These are phyloP conservation scores for Raffaelea deltoideospora DNA, from an alignment of 2,329 filamentous ascomycete species.

Conservation along the genomic window DNA sequence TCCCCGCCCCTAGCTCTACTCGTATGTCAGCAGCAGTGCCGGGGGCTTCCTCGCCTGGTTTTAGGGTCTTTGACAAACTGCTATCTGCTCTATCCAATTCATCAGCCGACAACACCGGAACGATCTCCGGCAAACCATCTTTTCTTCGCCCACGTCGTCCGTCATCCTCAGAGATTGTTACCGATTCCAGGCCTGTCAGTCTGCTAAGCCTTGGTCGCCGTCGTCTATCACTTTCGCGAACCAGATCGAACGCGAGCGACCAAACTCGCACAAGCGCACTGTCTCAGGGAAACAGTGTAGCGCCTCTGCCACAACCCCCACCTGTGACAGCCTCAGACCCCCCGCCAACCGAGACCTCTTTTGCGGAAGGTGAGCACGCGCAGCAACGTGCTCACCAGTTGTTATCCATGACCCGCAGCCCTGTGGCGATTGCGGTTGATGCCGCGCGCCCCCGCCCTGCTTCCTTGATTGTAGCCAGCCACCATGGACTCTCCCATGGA, in stretches of 20 bases:
- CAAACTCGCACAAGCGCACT: too few species aligned
- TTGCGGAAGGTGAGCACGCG: too few species aligned
- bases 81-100: not conserved
- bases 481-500: too few species aligned
- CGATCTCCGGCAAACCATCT: not conserved
- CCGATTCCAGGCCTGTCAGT: not conserved
- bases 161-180: not conserved
- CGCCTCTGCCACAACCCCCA: not conserved
- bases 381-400: too few species aligned
- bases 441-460: not conserved
- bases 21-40: too few species aligned
- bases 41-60: not conserved
- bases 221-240: conserved; percentile 7
- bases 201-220: conserved; percentile 12
- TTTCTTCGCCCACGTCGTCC: not conserved
- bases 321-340: too few species aligned
- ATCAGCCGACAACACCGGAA: not conserved
- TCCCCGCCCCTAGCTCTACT: not conserved
- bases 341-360: too few species aligned
- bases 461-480: not conserved
- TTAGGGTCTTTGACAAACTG: not conserved
- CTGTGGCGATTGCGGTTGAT: not conserved
- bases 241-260: not conserved
- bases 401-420: not conserved
- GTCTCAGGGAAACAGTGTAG: too few species aligned